Percentiles rank a stretch among this genome's conserved stretches.
These are phyloP conservation scores for Aspergillus fumigatiaffinis DNA, from an alignment of 2,329 filamentous ascomycete species.

Conservation along the genomic window DNA sequence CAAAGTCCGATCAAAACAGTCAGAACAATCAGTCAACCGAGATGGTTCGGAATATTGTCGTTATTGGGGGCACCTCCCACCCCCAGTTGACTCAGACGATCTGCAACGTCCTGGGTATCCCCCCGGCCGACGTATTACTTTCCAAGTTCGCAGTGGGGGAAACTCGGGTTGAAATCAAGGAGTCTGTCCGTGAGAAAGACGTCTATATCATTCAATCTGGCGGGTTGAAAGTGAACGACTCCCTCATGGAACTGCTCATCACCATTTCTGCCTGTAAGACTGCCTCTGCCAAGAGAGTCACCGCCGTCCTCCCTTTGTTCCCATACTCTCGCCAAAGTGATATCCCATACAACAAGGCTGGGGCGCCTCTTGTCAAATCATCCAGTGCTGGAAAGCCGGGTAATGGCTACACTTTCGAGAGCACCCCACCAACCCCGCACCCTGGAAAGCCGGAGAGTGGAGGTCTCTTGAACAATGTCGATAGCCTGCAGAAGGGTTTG, in stretches of 20 bases:
- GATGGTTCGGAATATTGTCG: slow-evolving; percentile 94
- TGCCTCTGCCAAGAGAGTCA: slow-evolving; percentile 87
- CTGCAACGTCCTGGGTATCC: slow-evolving; percentile 82
- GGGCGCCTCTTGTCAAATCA: slow-evolving; percentile 77
- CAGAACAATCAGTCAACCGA: slow-evolving; percentile 14
- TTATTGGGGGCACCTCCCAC: slow-evolving; percentile 91
- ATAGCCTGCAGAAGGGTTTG: slow-evolving; percentile 68
- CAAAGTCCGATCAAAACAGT: slow-evolving; percentile 9
- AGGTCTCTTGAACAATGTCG: slow-evolving; percentile 63
- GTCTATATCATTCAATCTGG: slow-evolving; percentile 97
- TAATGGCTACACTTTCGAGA: slow-evolving; percentile 79
- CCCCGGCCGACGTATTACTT: slow-evolving; percentile 77
- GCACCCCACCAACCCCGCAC: slow-evolving; percentile 79
- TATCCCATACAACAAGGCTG: slow-evolving; percentile 92
- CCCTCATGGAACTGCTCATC: slow-evolving; percentile 94
- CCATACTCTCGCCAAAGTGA: slow-evolving; percentile 96
- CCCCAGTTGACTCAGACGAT: slow-evolving; percentile 81
- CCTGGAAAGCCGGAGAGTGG: slow-evolving; percentile 65
- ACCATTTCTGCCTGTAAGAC: slow-evolving; percentile 98
- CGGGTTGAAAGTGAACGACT: slow-evolving; percentile 89
- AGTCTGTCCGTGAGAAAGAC: slow-evolving; percentile 96
- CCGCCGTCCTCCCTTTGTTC: slow-evolving; percentile 89
- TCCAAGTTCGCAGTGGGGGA: slow-evolving; percentile 94
- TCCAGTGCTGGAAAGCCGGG: slow-evolving; percentile 37
- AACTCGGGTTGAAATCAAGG: slow-evolving; percentile 90